Base-by-base conservation (phyloP, 192 early-diverging fungal species). In the Coemansia sp. region DNA sequence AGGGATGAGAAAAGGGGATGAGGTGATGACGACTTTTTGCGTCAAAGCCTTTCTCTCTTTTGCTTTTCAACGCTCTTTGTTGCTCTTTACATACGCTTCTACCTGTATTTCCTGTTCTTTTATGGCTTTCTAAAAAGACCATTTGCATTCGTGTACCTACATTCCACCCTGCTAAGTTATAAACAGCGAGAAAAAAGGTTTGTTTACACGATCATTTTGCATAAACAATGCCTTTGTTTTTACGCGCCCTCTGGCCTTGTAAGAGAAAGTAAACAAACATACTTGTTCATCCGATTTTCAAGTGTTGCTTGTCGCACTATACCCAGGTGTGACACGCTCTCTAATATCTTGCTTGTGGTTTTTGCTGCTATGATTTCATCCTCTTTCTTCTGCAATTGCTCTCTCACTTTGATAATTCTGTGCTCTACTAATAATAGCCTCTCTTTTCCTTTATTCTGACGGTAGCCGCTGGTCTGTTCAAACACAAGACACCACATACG, bases 391-490 rank as follows among this genome's bases (percentile, higher is more conserved):
- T 25, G 15, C 45, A 25, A 23, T 23, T 13, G 7, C 2, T 0
- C 11, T 8, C 9, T 5, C 20, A 2, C 9, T 48, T 23, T 48
- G 45, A 25, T 48, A 48, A 25, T 8, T 23, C 15, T 48, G 45
- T 48, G 45, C 6, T 30, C 37, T 48, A 42, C 37, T 55, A 44
- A 48, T 48, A 11, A 22, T 10, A 6, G 22, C 20, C 7, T 25
- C 45, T 48, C 19, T 47, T 30, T n/a, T 31, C 42, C 19, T 33
- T 22, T 47, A 47, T 45, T 47, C 58, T 33, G 28, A 47, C 42
- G 44, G 58, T 29, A 42, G 58, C 58, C 44, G 42, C 44, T 22
- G 19, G 42, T 45, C 31, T 19, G 22, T 60, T 41, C 28, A 31
- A n/a, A 34, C 20, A 30, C n/a, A 20, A 48, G 45, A 25, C 20